Evolutionary conservation across 176 grass and related monocot genomes (phyloP), one percentile per base, ranked within the genome.

Genomic region (Paspalum vaginatum): DNA sequence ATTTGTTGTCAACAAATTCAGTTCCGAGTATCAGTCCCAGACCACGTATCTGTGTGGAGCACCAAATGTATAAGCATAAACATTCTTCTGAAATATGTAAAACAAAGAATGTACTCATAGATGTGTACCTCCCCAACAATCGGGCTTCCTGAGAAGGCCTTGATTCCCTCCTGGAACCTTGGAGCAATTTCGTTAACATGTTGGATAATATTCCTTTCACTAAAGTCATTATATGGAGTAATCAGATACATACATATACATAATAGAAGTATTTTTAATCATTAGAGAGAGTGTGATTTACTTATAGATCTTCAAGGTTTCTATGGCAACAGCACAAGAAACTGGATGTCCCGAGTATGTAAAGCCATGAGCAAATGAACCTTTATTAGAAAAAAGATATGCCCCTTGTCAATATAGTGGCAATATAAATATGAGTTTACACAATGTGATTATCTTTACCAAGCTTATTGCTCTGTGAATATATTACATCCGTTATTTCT

Each of bases 301-400:
- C 95, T 88, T 88, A 20, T 99, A 99, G 54, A 95, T 93, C 84
- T 95, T 95, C 76, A 99, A 62, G 21, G 92, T 51, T 92, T 99
- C 96, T 79, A 99, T 65, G 41, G 96, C 96, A 40, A 99, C 96
- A 73, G 90, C 88, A 70, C 92, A 99, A 9, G 92, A 81, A 32
- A 95, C 92, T 44, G 92, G 96, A 86, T 95, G 96, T 6, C 96
- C 96, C 1, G 96, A 99, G 66, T 95, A 95, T 49, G 96, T 98
- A 83, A 98, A 98, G 45, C 96, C 96, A 70, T 98, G 96, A 82
- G 92, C 51, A 85, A 99, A 99, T 66, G 96, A 95, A 79, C 96
- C 92, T 98, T 57, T 39, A 45, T 63, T 9, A 50, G 21, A 72
- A 70, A 79, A 48, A 43, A 55, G n/a, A n/a, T n/a, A n/a, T 79